Evolutionary conservation across 73 alveolate genomes (phyloP), one percentile per base, ranked within the genome.

Genomic region (Paramecium octaurelia): DNA sequence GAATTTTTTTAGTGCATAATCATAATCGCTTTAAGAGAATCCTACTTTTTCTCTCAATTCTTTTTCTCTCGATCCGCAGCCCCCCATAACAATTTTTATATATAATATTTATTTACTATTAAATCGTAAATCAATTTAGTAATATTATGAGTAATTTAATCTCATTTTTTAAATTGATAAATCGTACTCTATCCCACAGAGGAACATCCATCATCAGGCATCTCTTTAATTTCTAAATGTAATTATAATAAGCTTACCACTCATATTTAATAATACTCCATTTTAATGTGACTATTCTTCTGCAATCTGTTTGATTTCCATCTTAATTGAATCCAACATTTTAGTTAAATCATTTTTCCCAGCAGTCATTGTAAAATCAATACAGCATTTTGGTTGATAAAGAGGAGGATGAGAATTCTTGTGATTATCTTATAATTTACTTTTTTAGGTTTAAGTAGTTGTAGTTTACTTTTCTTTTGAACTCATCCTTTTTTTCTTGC

Each of bases 31-130:
- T 46, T 80, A 48, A 43, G 91, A 43, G 42, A 80, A 48, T 21
- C 91, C 91, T 24, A 80, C 46, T 18, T 80, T 80, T 24, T 80
- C 91, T 46, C 91, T 80, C 8, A 80, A 24, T 14, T 80, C 91
- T 80, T 80, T 80, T 24, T 80, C 91, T 80, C 91, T 6, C 11
- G 91, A 80, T 80, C 91, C 91, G n/a, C 91, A 80, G 9, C 91
- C 91, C 7, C 91, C 91, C 91, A 80, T 80, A 20, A 48, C 31
- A 36, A 36, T 36, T 73, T 73, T 29, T 73, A 36, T 73, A 36
- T 73, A 73, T 73, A 73, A 73, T 73, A 54, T 54, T 54, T 54
- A 54, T n/a, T 54, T 54, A 54, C 69, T 54, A 54, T 54, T 54
- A n/a, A 54, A 54, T 18, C 18, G 34, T 54, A 16, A 18, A 54